Conservation (phyloP, 352 stramenopile genomes). For the Globisporangium viniferum region DNA sequence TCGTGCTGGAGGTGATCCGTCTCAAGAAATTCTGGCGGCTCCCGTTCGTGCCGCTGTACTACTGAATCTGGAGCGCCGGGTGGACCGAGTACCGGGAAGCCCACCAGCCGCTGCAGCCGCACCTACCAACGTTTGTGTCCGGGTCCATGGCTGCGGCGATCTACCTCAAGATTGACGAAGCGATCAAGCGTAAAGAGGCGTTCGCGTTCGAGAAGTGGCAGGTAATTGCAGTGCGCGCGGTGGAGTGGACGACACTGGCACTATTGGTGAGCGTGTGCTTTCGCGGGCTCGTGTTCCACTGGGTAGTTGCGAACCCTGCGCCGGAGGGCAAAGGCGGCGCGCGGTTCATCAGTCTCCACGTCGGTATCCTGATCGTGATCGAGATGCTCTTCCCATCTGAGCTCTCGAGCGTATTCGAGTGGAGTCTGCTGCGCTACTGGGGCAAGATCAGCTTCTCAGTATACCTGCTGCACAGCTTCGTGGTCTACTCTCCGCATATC, state of each 20-base stretch:
- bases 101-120: conserved; percentile 26
- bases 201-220: conserved; percentile 24
- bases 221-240: conserved; percentile 13
- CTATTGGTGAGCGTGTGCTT: conserved; percentile 28
- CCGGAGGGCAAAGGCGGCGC: conserved; percentile 5
- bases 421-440: conserved; percentile 14
- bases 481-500: conserved; percentile 18
- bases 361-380: conserved; percentile 17
- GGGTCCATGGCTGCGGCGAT: conserved; percentile 35
- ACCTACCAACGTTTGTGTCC: conserved; percentile 33
- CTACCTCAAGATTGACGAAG: conserved; percentile 22
- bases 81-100: conserved; percentile 18
- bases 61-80: conserved; percentile 15
- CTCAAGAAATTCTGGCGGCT: conserved; percentile 18
- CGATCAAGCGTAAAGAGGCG: conserved; percentile 13
- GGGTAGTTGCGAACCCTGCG: conserved; percentile 28
- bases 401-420: conserved; percentile 7
- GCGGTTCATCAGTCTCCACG: conserved; percentile 25
- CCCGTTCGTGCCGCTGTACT: conserved; percentile 12
- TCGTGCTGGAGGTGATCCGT: conserved; percentile 15
- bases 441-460: conserved; percentile 39
- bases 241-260: conserved; percentile 19
- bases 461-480: conserved; percentile 46
- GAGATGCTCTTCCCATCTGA: conserved; percentile 12
- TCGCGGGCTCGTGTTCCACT: conserved; percentile 12